Percentiles rank a stretch among this genome's conserved stretches.
phyloP scores from a whole-genome alignment of 2,329 filamentous ascomycete genomes.

The Didymella arachidicola region DNA sequence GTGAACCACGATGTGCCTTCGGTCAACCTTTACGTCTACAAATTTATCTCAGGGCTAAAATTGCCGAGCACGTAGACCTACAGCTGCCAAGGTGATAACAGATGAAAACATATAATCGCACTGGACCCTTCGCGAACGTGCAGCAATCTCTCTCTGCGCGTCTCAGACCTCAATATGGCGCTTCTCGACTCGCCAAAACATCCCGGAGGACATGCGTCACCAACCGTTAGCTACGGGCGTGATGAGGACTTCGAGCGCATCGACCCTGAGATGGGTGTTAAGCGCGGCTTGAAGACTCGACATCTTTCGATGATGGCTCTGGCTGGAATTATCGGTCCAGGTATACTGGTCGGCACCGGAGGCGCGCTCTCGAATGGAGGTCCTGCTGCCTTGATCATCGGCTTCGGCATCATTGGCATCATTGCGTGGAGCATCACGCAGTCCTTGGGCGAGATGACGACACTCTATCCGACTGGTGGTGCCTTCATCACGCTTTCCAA shows the following conservation, averaged over 20 bases:
- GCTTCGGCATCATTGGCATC: conserved; percentile 76
- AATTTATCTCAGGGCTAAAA: conserved; percentile 11
- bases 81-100: conserved; percentile 27
- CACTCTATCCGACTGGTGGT: conserved; percentile 74
- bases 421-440: conserved; percentile 74
- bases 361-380: conserved; percentile 73
- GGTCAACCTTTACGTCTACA: conserved; percentile 9
- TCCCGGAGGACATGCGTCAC: conserved; percentile 25
- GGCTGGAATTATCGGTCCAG: conserved; percentile 69
- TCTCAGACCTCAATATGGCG: conserved; percentile 26
- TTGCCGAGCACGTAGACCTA: conserved; percentile 10
- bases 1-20: neutral
- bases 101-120: conserved; percentile 21
- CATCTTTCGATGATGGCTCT: conserved; percentile 67
- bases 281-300: conserved; percentile 72
- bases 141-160: neutral
- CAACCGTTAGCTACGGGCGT: conserved; percentile 27
- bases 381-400: conserved; percentile 75
- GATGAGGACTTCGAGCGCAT: conserved; percentile 47
- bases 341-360: conserved; percentile 75
- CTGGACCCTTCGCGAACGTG: conserved; percentile 2
- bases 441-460: conserved; percentile 76
- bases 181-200: conserved; percentile 31
- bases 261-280: conserved; percentile 70
- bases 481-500: conserved; percentile 75